Percentiles rank a stretch among this genome's conserved stretches.
Conservation (phyloP, 2,329 filamentous ascomycete genomes). For the Hypoxylon sp. region DNA sequence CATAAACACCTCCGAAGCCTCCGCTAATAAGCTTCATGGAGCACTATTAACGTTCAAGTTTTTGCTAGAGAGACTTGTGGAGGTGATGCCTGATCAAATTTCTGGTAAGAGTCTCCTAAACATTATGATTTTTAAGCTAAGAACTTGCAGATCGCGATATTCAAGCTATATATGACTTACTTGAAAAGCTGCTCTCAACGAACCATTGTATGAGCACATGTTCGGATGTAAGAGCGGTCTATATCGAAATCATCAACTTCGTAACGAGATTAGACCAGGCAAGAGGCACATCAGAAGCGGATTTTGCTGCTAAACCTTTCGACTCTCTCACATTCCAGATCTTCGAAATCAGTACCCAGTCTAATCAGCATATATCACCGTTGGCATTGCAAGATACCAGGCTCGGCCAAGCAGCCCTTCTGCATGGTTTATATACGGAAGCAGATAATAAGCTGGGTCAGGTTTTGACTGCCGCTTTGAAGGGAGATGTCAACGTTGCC, state of each 20-base stretch:
- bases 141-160: conserved; percentile 45
- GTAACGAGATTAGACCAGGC: conserved; percentile 37
- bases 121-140: conserved; percentile 23
- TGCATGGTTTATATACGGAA: conserved; percentile 50
- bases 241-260: conserved; percentile 54
- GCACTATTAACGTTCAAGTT: conserved; percentile 70
- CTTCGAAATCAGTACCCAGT: conserved; percentile 11
- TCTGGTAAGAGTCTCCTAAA: conserved; percentile 57
- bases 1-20: conserved; percentile 53
- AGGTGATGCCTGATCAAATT: conserved; percentile 62
- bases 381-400: conserved; percentile 49
- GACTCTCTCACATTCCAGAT: background rate
- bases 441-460: conserved; percentile 46
- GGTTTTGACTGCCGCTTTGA: conserved; percentile 58
- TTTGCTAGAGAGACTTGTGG: conserved; percentile 67
- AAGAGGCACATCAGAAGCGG: background rate
- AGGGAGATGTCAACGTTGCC: conserved; percentile 59
- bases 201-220: conserved; percentile 44
- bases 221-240: conserved; percentile 53
- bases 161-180: conserved; percentile 41
- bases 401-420: conserved; percentile 52
- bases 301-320: background rate
- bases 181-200: conserved; percentile 41
- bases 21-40: conserved; percentile 72
- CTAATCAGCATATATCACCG: conserved; percentile 17